A percentile compares a stretch with the other conserved stretches of the same genome.
These are phyloP conservation scores for Heteromeles arbutifolia DNA, from an alignment of 306 rosid genomes.

Conservation along the genomic window DNA sequence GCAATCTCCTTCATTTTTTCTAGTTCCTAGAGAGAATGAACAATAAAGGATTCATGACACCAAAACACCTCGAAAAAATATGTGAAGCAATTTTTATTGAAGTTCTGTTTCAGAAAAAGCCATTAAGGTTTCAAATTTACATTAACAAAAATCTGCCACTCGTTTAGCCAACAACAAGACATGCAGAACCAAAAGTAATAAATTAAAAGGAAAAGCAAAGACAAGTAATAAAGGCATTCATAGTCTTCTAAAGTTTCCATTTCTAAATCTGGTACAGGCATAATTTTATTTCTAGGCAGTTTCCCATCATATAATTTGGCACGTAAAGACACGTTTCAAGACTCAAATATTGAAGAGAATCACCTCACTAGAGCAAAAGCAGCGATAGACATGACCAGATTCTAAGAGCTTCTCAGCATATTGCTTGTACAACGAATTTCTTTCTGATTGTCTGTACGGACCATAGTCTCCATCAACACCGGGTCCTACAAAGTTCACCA, in stretches of 20 bases:
- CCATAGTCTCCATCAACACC: constrained; percentile 92
- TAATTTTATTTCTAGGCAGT: background rate
- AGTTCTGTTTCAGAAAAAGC: background rate
- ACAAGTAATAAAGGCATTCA: background rate
- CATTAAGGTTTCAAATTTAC: background rate
- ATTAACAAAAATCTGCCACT: background rate
- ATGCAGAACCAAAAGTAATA: background rate
- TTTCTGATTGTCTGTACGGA: constrained; percentile 90
- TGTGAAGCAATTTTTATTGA: background rate
- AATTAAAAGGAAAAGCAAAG: background rate
- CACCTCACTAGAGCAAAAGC: constrained; percentile 92
- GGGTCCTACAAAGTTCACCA: constrained; percentile 53
- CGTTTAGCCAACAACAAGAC: background rate
- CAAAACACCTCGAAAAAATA: background rate
- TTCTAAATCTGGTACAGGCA: background rate
- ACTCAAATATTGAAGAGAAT: background rate
- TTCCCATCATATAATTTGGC: background rate
- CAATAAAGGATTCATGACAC: background rate
- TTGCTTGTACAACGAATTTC: constrained; percentile 72
- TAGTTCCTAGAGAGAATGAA: constrained; percentile 48
- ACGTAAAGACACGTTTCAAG: background rate
- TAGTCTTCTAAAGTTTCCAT: background rate
- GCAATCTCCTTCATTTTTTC: constrained; percentile 93
- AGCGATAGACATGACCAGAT: constrained; percentile 70
- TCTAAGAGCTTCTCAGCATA: constrained; percentile 73